Percentiles rank a stretch among this genome's conserved stretches.
Evolutionary conservation across 768 basidiomycete genomes (phyloP).

Genomic region (Russula ochroleuca): DNA sequence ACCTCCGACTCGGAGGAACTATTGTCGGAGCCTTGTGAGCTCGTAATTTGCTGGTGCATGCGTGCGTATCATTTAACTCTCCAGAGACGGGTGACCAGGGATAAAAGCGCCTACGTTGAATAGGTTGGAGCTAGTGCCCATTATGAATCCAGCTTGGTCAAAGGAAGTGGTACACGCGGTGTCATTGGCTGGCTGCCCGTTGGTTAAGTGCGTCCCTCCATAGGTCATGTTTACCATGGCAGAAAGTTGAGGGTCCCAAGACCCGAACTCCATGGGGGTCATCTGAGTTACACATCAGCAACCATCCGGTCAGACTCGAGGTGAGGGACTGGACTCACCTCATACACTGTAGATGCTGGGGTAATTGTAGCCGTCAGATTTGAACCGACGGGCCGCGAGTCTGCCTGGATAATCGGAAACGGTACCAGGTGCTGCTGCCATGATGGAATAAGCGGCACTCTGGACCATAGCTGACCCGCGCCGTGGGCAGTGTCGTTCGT

Average conservation of each 20-base stretch:
- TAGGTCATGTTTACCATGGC: slow-evolving; percentile 61
- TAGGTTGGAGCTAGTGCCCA: slow-evolving; percentile 68
- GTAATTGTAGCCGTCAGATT: slow-evolving; percentile 40
- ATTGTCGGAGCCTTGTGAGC: slow-evolving; percentile 39
- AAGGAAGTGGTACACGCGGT: slow-evolving; percentile 68
- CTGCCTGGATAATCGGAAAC: slow-evolving; percentile 61
- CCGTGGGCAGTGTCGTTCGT: slow-evolving; percentile 57
- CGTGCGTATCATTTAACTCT: background rate
- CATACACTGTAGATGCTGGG: slow-evolving; percentile 50
- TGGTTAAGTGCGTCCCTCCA: slow-evolving; percentile 59
- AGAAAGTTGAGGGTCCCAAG: slow-evolving; percentile 68
- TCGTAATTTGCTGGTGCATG: slow-evolving; percentile 47
- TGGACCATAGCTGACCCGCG: slow-evolving; percentile 68
- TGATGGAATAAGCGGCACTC: slow-evolving; percentile 47
- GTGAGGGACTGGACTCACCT: slow-evolving; percentile 40
- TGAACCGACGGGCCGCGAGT: slow-evolving; percentile 48
- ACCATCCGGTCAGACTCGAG: background rate
- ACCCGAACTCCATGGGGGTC: slow-evolving; percentile 63
- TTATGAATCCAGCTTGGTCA: slow-evolving; percentile 68
- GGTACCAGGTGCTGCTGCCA: slow-evolving; percentile 51
- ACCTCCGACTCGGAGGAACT: slow-evolving; percentile 37
- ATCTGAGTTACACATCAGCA: slow-evolving; percentile 38
- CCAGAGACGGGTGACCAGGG: background rate
- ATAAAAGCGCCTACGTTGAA: slow-evolving; percentile 48
- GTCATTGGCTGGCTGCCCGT: slow-evolving; percentile 51